These are phyloP conservation scores for Diutina scorzettiae DNA, from an alignment of 1,139 yeast species.

Conservation along the genomic window DNA sequence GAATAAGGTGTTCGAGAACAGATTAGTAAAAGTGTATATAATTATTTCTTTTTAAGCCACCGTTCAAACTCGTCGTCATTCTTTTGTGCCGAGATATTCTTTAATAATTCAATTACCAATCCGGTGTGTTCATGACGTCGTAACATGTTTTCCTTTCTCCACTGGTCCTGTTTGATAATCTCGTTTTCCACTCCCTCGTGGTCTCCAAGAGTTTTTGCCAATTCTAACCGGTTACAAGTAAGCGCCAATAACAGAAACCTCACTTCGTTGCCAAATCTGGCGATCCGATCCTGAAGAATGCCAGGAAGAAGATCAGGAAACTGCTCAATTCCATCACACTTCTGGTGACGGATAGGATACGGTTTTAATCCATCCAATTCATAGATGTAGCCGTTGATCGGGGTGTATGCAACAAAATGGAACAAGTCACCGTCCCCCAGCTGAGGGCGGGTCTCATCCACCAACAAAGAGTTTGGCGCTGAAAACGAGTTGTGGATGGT, in stretches of 20 bases:
- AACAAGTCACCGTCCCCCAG: slow-evolving; percentile 32
- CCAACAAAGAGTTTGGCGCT: slow-evolving; percentile 40
- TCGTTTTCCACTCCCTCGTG: slow-evolving; percentile 17
- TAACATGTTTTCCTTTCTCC: slow-evolving; percentile 31
- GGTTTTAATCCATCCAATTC: slow-evolving; percentile 57
- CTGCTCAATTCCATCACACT: slow-evolving; percentile 26
- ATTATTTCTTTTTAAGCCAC: slow-evolving; percentile 18
- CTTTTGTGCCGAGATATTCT: slow-evolving; percentile 22
- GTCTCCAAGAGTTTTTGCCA: slow-evolving; percentile 27
- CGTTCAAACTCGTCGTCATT: slow-evolving; percentile 36
- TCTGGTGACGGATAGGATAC: slow-evolving; percentile 45
- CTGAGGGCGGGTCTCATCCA: slow-evolving; percentile 23
- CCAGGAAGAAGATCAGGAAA: slow-evolving; percentile 32
- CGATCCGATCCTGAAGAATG: slow-evolving; percentile 35
- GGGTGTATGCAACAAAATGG: slow-evolving; percentile 51
- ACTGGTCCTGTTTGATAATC: slow-evolving; percentile 22
- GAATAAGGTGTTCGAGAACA: too few species aligned
- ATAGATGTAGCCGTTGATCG: slow-evolving; percentile 36
- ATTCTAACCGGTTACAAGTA: slow-evolving; percentile 37
- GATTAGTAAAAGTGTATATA: too few species aligned
- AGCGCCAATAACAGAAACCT: slow-evolving; percentile 51
- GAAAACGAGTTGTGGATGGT: slow-evolving; percentile 55
- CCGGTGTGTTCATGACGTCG: slow-evolving; percentile 48
- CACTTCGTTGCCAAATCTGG: slow-evolving; percentile 32
- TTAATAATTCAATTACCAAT: slow-evolving; percentile 35